phyloP scores from a whole-genome alignment of 208 protist genomes.

The Leishmania braziliensis region DNA sequence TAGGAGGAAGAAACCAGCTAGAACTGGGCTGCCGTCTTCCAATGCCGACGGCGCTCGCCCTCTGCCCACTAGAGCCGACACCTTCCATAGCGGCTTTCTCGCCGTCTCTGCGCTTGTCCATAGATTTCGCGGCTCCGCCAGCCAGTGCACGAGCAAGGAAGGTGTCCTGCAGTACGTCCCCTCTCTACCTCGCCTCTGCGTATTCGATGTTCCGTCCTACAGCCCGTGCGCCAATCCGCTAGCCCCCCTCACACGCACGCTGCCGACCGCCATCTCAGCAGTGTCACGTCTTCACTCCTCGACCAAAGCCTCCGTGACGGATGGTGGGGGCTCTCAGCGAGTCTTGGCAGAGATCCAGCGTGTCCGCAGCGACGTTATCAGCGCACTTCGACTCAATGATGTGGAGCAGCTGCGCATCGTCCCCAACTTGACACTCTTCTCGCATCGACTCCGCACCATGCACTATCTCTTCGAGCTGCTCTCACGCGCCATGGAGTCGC shows the following conservation, averaged over 20 bases:
- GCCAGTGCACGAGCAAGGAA: conserved; percentile 31
- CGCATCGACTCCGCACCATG: conserved; percentile 77
- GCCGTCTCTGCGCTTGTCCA: conserved; percentile 76
- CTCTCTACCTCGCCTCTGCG: conserved; percentile 64
- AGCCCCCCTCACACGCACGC: not conserved
- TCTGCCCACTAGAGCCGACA: not conserved
- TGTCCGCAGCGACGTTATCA: conserved; percentile 28
- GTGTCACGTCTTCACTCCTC: not conserved
- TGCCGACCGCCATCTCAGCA: not conserved
- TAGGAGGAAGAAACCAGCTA: not conserved
- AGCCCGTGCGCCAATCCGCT: conserved; percentile 26
- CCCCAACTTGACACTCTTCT: conserved; percentile 84
- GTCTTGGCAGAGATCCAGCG: conserved; percentile 25
- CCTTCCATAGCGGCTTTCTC: conserved; percentile 72
- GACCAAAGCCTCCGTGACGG: not conserved
- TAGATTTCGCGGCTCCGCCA: conserved; percentile 53
- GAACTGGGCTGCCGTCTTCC: not conserved
- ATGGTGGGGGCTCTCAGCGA: not conserved
- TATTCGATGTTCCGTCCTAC: conserved; percentile 86
- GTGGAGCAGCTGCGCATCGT: conserved; percentile 70
- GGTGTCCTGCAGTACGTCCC: conserved; percentile 72
- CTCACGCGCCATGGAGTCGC: conserved; percentile 36
- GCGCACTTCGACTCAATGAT: conserved; percentile 31
- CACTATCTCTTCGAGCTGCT: conserved; percentile 73
- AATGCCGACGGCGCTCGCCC: not conserved